These are phyloP conservation scores for Wickerhamomyces canadensis DNA, from an alignment of 805 yeast species.

Conservation along the genomic window DNA sequence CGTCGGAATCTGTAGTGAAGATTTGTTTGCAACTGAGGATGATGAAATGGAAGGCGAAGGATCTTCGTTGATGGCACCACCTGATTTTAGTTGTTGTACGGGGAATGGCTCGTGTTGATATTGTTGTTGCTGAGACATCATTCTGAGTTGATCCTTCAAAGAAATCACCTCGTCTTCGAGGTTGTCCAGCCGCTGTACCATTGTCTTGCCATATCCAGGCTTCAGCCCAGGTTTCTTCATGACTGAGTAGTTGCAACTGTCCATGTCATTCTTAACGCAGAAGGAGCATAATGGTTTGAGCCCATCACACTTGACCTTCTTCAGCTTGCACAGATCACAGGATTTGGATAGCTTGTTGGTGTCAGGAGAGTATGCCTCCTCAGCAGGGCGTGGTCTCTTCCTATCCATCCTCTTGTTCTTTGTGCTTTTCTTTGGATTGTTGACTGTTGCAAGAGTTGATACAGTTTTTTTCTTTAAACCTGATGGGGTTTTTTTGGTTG, in stretches of 20 bases:
- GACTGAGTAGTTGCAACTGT: conserved; percentile 12
- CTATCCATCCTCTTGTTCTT: not conserved
- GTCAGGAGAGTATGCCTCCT: not conserved
- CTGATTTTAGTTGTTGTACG: not conserved
- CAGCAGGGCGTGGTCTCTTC: not conserved
- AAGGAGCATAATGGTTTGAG: conserved; percentile 15
- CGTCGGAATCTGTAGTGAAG: conserved; percentile 14
- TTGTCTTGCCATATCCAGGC: conserved; percentile 19
- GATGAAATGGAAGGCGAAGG: not conserved
- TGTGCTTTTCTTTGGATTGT: not conserved
- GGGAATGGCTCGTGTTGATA: not conserved
- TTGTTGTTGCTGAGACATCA: not conserved
- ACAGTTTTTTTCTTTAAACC: not conserved
- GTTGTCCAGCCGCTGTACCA: conserved; percentile 16
- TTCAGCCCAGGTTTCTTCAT: conserved; percentile 22
- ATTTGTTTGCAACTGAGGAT: conserved; percentile 2
- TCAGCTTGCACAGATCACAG: conserved; percentile 18
- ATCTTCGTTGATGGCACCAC: not conserved
- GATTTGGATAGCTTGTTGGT: conserved; percentile 15
- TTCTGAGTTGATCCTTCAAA: conserved; percentile 5
- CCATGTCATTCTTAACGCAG: conserved; percentile 10
- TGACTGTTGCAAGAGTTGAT: not conserved
- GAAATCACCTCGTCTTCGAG: conserved; percentile 12
- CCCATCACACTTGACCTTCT: conserved; percentile 22
- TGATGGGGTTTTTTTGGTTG: not conserved